Percentiles rank a stretch among this genome's conserved stretches.
Evolutionary conservation across 306 rosid genomes (phyloP).

Genomic region (Glycine latifolia): DNA sequence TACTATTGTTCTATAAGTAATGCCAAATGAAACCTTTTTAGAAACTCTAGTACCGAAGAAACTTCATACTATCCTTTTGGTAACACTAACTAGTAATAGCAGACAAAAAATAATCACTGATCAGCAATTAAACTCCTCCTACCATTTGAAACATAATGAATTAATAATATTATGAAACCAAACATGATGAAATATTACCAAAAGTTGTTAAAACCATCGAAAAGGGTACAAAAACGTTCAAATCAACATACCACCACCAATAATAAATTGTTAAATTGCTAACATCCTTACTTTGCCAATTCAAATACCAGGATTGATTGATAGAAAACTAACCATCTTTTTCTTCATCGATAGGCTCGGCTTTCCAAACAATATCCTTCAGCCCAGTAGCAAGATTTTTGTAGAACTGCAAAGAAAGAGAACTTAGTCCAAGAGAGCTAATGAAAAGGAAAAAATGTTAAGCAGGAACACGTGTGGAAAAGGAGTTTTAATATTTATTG

Average conservation of each 20-base stretch:
- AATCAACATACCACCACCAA: not conserved
- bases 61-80: constrained; percentile 25
- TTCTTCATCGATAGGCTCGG: constrained; percentile 71
- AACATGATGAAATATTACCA: not conserved
- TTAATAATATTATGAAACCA: constrained; percentile 21
- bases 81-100: constrained; percentile 11
- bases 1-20: not conserved
- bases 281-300: not conserved
- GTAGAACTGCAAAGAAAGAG: constrained; percentile 72
- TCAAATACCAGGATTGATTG: constrained; percentile 22
- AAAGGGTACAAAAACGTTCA: not conserved
- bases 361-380: constrained; percentile 90
- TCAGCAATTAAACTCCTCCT: constrained; percentile 9
- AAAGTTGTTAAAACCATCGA: constrained; percentile 13
- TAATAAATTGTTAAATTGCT: constrained; percentile 9
- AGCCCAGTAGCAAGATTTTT: constrained; percentile 77
- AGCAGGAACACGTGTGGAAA: too few relatives aligned
- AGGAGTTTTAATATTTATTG: too few relatives aligned
- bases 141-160: constrained; percentile 1
- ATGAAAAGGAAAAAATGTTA: not conserved
- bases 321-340: constrained; percentile 60
- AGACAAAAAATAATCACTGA: not conserved
- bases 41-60: constrained; percentile 7
- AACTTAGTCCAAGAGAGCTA: constrained; percentile 36
- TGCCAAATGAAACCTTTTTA: not conserved